Conservation (phyloP, 352 stramenopile species). For the Globisporangium echinulatum region DNA sequence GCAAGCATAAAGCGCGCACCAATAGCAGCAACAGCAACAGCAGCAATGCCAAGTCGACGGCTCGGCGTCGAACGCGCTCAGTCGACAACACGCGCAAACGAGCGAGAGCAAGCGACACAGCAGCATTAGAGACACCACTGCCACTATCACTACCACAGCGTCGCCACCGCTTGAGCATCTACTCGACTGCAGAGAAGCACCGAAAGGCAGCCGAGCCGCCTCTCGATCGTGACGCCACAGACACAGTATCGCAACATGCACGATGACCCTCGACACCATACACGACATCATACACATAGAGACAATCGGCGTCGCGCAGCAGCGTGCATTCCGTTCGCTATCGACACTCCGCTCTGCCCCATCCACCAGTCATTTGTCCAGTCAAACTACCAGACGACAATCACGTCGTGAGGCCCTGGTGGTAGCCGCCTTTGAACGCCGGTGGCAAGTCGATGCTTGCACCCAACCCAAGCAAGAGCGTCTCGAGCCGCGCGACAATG, state of each 20-base stretch:
- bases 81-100: not conserved
- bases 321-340: too few relatives aligned
- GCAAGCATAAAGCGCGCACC: not conserved
- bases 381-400: not conserved
- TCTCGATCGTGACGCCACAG: too few relatives aligned
- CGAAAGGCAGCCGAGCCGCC: too few relatives aligned
- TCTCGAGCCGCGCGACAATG: conserved; percentile 73
- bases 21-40: not conserved
- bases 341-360: too few relatives aligned
- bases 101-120: not conserved
- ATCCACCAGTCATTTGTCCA: too few relatives aligned
- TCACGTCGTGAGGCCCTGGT: conserved; percentile 35
- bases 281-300: too few relatives aligned
- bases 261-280: too few relatives aligned
- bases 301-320: not conserved
- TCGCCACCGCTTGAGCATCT: conserved; percentile 29
- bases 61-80: not conserved
- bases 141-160: not conserved
- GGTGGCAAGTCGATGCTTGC: conserved; percentile 78
- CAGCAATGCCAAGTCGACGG: not conserved
- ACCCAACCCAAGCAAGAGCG: conserved; percentile 61
- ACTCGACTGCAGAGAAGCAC: conserved; percentile 28
- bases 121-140: not conserved
- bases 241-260: too few relatives aligned
- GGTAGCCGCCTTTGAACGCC: conserved; percentile 81